Base-by-base conservation (phyloP, 805 yeast genomes). In the Ogataea pignaliae region DNA sequence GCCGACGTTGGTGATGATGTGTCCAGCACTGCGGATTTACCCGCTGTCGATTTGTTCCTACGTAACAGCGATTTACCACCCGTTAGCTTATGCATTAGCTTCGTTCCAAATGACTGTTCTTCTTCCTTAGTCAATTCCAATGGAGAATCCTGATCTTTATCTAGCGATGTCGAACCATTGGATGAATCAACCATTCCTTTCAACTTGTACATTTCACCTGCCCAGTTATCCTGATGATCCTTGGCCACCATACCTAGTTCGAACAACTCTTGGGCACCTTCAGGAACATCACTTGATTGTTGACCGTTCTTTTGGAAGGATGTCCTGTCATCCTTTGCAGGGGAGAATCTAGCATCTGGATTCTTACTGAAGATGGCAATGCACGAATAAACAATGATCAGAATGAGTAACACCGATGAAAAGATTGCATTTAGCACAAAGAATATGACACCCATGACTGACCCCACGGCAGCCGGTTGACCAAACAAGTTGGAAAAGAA, bases 381-480 rank as follows among this genome's bases (percentile, higher is more conserved):
- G n/a, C 66, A 61, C 44, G 83, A 75, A 53, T 85, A 81, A 2
- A 80, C 80, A 47, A 89, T 72, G 55, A 87, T 83, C 69, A 83
- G 65, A 31, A 89, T 53, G 61, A 90, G 73, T 54, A 90, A 70
- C 41, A 88, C 72, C 52, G 87, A 72, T 9, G 96, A 80, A 59
- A 86, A 89, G 4, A 91, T 95, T 7, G 97, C 97, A 63, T 90
- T 90, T 62, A 90, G 64, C 44, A 90, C 74, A 63, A 90, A 90
- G 67, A 87, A 90, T 2, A 90, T 73, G 80, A 95, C 85, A 1
- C 95, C 97, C 96, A 90, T 87, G 44, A 90, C 78, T 1, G 96
- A 83, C 12, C 82, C 71, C 11, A 87, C 97, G 9, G 78, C 76
- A 16, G 81, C 82, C 9, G 88, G 82, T 67, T 89, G 96, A 40